These are phyloP conservation scores for Gonium pectorale DNA, from an alignment of 139 green algal species.

Conservation along the genomic window DNA sequence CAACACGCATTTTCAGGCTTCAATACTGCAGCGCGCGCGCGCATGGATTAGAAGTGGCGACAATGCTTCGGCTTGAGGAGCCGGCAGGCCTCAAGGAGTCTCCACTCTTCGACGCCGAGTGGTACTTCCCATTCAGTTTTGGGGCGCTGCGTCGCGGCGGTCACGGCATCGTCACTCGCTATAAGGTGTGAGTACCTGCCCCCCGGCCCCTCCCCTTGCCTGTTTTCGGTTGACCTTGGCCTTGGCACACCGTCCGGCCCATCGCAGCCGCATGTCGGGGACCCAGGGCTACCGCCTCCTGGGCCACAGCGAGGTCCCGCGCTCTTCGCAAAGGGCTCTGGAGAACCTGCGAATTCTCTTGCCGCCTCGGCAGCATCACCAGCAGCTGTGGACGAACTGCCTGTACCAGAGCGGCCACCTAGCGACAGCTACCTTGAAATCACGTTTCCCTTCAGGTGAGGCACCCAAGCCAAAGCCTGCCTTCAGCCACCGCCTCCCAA, in stretches of 20 bases:
- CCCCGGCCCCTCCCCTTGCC: not conserved
- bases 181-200: not conserved
- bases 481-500: too few species aligned
- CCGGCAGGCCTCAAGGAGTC: not conserved
- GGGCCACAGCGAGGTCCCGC: not conserved
- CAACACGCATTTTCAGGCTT: not conserved
- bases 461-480: too few species aligned
- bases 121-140: slow-evolving; percentile 33
- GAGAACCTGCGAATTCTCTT: not conserved
- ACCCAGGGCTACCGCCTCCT: too few species aligned
- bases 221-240: not conserved
- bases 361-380: not conserved
- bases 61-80: not conserved
- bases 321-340: not conserved
- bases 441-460: slow-evolving; percentile 55
- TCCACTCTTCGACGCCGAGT: not conserved
- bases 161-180: slow-evolving; percentile 13
- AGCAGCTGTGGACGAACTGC: not conserved
- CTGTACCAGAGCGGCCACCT: not conserved
- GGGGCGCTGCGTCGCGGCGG: slow-evolving; percentile 13
- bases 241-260: too few species aligned
- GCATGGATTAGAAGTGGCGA: not conserved
- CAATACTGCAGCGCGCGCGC: not conserved
- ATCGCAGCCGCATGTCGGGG: too few species aligned
- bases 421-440: slow-evolving; percentile 52